Evolutionary conservation across 1,284 basidiomycete genomes (phyloP).

Genomic region (Ganoderma boninense): DNA sequence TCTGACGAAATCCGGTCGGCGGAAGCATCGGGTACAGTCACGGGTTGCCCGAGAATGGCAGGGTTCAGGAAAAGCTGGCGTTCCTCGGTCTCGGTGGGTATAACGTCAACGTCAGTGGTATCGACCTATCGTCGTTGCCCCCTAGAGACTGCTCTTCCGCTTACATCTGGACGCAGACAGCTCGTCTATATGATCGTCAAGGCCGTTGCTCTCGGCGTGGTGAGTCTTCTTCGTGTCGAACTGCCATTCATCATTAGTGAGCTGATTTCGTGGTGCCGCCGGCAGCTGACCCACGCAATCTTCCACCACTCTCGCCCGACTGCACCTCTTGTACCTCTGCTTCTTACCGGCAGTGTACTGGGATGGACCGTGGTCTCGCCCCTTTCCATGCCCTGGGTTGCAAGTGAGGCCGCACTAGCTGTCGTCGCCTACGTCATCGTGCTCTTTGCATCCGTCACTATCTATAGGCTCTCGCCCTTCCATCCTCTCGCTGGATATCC

Average conservation of each 20-base stretch:
- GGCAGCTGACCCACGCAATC: neutral
- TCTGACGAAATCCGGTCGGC: neutral
- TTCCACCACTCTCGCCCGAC: neutral
- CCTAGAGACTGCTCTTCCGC: neutral
- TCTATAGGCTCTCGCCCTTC: neutral
- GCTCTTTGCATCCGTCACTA: neutral
- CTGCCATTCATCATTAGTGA: neutral
- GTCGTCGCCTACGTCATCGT: neutral
- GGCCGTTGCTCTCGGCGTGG: neutral
- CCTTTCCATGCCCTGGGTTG: neutral
- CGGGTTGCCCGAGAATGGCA: neutral
- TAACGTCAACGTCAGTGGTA: neutral
- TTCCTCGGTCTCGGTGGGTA: neutral
- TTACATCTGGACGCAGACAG: neutral
- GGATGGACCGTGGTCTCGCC: neutral
- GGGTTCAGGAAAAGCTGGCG: neutral
- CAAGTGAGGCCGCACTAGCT: neutral
- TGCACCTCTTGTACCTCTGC: neutral
- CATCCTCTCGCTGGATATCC: neutral
- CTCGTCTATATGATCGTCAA: neutral
- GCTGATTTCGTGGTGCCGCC: neutral
- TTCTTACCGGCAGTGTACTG: neutral
- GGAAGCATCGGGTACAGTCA: slow-evolving; percentile 2
- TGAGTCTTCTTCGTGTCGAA: neutral
- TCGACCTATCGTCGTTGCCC: neutral